Conservation (phyloP, 2,329 filamentous ascomycete genomes). For the Beauveria rudraprayagi region DNA sequence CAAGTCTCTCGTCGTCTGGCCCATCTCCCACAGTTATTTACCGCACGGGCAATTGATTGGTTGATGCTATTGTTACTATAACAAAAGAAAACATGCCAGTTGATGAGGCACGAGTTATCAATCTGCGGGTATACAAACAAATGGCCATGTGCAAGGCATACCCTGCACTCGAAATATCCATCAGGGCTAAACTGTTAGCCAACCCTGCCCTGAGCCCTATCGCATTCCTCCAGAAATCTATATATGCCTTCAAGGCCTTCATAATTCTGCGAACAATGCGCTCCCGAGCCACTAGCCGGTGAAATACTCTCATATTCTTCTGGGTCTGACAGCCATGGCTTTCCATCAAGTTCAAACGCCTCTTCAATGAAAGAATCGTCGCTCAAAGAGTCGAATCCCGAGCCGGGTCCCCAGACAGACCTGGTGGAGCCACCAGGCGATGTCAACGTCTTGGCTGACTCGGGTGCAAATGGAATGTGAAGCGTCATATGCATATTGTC, state of each 20-base stretch:
- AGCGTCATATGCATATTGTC: conserved; percentile 67
- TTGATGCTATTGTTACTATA: background rate
- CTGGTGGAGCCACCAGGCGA: conserved; percentile 42
- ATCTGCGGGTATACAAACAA: conserved; percentile 16
- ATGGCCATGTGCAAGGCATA: background rate
- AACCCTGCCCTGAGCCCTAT: conserved; percentile 32
- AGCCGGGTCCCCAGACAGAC: conserved; percentile 34
- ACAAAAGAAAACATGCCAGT: background rate
- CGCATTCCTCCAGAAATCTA: conserved; percentile 50
- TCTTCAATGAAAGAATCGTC: conserved; percentile 30
- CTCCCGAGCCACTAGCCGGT: conserved; percentile 36
- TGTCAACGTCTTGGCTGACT: conserved; percentile 28
- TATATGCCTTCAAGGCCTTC: conserved; percentile 52
- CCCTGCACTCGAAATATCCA: background rate
- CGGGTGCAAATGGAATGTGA: conserved; percentile 77
- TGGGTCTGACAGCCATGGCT: conserved; percentile 40
- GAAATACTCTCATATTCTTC: conserved; percentile 45
- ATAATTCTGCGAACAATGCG: conserved; percentile 39
- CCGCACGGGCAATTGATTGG: background rate
- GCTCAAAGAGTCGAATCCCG: conserved; percentile 29
- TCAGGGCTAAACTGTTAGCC: conserved; percentile 16
- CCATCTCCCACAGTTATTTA: background rate
- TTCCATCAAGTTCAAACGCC: conserved; percentile 35
- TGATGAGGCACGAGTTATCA: conserved; percentile 3
- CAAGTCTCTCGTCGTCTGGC: background rate